Conservation (phyloP, 2,329 filamentous ascomycete species). For the Pleurostoma richardsiae region DNA sequence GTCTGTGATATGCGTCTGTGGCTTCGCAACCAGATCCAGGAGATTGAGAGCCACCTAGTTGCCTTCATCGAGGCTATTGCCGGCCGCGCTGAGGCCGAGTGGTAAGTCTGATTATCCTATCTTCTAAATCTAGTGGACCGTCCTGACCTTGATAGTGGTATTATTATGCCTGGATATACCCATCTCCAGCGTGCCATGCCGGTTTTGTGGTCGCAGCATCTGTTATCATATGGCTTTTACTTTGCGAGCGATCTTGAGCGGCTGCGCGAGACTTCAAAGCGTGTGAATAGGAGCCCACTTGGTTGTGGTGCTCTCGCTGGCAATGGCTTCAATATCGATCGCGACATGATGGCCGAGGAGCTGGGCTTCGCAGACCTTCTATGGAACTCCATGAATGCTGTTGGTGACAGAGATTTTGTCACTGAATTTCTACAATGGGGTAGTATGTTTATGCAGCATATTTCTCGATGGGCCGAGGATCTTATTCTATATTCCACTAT, state of each 20-base stretch:
- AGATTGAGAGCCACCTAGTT: slow-evolving; percentile 64
- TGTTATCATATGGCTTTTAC: slow-evolving; percentile 67
- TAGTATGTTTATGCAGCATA: slow-evolving; percentile 70
- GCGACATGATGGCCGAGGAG: slow-evolving; percentile 71
- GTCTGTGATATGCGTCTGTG: slow-evolving; percentile 87
- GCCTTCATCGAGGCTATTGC: slow-evolving; percentile 66
- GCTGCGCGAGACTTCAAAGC: slow-evolving; percentile 63
- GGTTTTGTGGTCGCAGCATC: slow-evolving; percentile 76
- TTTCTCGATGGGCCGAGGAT: slow-evolving; percentile 78
- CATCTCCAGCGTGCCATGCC: slow-evolving; percentile 79
- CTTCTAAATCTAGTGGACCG: not conserved
- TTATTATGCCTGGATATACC: slow-evolving; percentile 86
- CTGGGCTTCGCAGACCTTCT: slow-evolving; percentile 72
- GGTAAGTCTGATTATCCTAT: slow-evolving; percentile 24
- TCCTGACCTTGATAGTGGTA: slow-evolving; percentile 32
- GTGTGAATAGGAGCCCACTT: slow-evolving; percentile 67
- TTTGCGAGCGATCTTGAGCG: slow-evolving; percentile 73
- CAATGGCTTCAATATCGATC: slow-evolving; percentile 77
- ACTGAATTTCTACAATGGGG: slow-evolving; percentile 78
- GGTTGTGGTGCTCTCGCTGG: slow-evolving; percentile 75
- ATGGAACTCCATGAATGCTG: slow-evolving; percentile 72
- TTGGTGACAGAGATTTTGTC: slow-evolving; percentile 75
- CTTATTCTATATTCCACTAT: slow-evolving; percentile 74
- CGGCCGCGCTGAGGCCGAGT: slow-evolving; percentile 66
- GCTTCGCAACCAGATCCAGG: slow-evolving; percentile 69